Base-by-base conservation (phyloP, 2,329 filamentous ascomycete species). In the Aspergillus sp. region DNA sequence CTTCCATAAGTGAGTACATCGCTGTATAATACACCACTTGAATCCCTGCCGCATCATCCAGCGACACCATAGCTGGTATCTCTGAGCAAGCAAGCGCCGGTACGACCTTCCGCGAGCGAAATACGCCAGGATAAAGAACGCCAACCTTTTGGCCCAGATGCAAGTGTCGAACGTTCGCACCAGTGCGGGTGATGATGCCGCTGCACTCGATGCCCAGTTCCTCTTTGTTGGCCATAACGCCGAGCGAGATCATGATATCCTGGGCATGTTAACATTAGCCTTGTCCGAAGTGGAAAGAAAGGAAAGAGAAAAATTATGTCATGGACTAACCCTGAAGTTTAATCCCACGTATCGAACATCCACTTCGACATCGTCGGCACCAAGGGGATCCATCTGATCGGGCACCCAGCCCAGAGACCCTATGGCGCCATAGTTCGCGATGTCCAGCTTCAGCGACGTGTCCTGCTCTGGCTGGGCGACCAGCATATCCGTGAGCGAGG, bases 201-300 rank as follows among this genome's bases (percentile, higher is more conserved):
- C 63, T 65, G 2, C 66, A 72, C 36, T 77, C 75, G 1, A 73
- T 45, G 1, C 75, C 74, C 2, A 75, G 50, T 10, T 65, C 54
- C 5, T 64, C 61, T 4, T 58, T 58, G 2, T 55, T 62, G 3
- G 59, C 58, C 3, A 74, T 11, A 20, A 75, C 68, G 2, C 76
- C 76, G 66, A 74, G 70, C 14, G 69, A 60, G 3, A 73, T 62
- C 67, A 56, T 56, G 20, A 56, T 31, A 36, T 56, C 55, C 55
- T 56, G 2, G 7, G 9, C 26, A 29, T 9, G 12, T 31, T 2
- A 52, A 11, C 7, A n/a, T 39, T 18, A 32, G 9, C 31, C 11
- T 39, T 12, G 3, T 36, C 9, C 31, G n/a, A 9, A 31, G 20
- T 2, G n/a, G 20, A 18, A 2, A 11, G 32, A 49, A 9, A 18